phyloP scores from a whole-genome alignment of 2,329 filamentous ascomycete genomes.

The Microcyclosporella mali region DNA sequence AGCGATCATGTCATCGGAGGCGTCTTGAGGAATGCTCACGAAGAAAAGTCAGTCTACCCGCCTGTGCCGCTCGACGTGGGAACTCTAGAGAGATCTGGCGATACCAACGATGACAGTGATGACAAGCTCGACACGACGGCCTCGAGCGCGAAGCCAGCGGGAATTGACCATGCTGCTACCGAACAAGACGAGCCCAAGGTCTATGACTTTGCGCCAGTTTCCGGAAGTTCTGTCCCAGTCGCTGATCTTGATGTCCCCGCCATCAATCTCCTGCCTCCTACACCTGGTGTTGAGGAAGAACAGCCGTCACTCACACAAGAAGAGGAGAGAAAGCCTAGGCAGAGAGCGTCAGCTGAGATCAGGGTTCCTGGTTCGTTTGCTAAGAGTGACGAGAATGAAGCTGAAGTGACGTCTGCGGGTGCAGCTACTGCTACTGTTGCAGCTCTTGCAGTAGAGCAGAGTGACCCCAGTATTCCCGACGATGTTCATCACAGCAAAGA shows the following conservation, averaged over 20 bases:
- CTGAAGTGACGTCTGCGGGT: constrained; percentile 4
- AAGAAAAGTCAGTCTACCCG: constrained; percentile 45
- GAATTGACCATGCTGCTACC: not conserved
- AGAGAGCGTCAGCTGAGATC: constrained; percentile 21
- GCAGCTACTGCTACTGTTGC: constrained; percentile 7
- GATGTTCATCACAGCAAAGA: constrained; percentile 11
- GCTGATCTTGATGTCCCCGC: constrained; percentile 22
- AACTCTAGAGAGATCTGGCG: constrained; percentile 60
- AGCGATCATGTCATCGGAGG: constrained; percentile 55
- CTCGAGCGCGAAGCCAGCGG: constrained; percentile 9
- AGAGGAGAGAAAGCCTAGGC: constrained; percentile 5
- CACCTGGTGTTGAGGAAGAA: constrained; percentile 28
- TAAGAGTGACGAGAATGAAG: constrained; percentile 13
- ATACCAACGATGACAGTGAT: constrained; percentile 51
- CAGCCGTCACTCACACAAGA: constrained; percentile 14
- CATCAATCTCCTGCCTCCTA: constrained; percentile 32
- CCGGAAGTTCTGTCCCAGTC: not conserved
- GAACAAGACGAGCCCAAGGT: not conserved
- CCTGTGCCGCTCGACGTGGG: constrained; percentile 67
- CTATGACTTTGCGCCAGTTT: not conserved
- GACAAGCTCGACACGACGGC: constrained; percentile 13
- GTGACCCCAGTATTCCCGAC: constrained; percentile 3
- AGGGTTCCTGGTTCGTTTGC: constrained; percentile 25
- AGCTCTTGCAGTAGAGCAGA: constrained; percentile 2
- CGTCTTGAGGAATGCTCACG: constrained; percentile 49